phyloP scores from a whole-genome alignment of 1,139 yeast genomes.

The Saccharomyces uvarum region DNA sequence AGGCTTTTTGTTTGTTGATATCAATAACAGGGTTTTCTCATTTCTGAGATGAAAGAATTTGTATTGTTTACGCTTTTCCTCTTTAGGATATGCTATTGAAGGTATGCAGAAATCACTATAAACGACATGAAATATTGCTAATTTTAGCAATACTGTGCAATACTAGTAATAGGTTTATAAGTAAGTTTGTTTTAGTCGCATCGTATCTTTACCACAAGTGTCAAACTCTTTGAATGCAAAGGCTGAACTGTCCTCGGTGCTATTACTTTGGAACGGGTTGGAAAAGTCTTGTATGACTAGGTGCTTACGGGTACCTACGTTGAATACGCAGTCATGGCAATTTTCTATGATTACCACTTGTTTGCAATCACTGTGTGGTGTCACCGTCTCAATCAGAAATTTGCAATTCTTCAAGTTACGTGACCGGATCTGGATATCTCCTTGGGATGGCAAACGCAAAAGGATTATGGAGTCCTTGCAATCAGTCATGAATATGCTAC shows the following conservation, averaged over 20 bases:
- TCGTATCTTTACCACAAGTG: conserved; percentile 5
- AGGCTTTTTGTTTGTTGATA: neutral
- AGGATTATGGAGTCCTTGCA: conserved; percentile 11
- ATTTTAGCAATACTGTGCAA: neutral
- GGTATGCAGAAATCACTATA: neutral
- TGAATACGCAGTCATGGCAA: conserved; percentile 15
- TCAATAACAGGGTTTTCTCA: neutral
- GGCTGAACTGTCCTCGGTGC: neutral
- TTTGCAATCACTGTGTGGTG: neutral
- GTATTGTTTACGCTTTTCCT: conserved; percentile 8
- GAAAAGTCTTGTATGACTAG: conserved; percentile 2
- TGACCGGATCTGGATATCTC: conserved; percentile 19
- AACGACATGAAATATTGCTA: neutral
- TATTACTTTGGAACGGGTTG: neutral
- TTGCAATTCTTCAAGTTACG: conserved; percentile 16
- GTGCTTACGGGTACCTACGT: conserved; percentile 6
- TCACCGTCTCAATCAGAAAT: conserved; percentile 7
- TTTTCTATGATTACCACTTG: conserved; percentile 22
- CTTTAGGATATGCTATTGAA: conserved; percentile 5
- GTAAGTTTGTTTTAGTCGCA: neutral
- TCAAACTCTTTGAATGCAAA: neutral
- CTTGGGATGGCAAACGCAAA: conserved; percentile 8
- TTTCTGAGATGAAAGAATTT: neutral
- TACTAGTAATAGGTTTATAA: neutral
- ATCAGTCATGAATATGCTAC: conserved; percentile 19